A percentile compares a stretch with the other conserved stretches of the same genome.
Conservation (phyloP, 1,284 basidiomycete genomes). For the Leccinum griseonigrum region DNA sequence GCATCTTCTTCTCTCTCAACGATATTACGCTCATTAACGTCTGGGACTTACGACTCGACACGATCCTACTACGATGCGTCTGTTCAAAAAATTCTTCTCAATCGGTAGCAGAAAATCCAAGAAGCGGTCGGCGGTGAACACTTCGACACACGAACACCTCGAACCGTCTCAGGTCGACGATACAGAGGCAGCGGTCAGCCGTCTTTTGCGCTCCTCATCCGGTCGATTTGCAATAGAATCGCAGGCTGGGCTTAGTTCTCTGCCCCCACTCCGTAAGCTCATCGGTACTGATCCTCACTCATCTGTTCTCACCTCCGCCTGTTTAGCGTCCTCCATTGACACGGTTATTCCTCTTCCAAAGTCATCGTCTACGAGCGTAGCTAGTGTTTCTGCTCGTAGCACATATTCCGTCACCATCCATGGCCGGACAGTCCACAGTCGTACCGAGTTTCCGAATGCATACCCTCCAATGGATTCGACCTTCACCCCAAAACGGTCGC, state of each 20-base stretch:
- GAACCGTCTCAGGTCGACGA: conserved; percentile 35
- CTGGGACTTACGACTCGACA: conserved; percentile 26
- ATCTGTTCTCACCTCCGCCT: neutral
- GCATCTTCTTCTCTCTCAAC: conserved; percentile 14
- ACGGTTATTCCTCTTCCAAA: conserved; percentile 47
- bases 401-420: conserved; percentile 71
- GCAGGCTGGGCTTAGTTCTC: conserved; percentile 51
- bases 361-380: conserved; percentile 46
- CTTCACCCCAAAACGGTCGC: conserved; percentile 26
- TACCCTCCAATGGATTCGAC: conserved; percentile 41
- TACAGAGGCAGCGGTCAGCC: conserved; percentile 58
- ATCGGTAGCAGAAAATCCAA: conserved; percentile 63
- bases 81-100: conserved; percentile 70
- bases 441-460: conserved; percentile 63
- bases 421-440: conserved; percentile 55
- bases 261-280: conserved; percentile 68
- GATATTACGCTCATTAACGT: conserved; percentile 32
- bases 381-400: conserved; percentile 51
- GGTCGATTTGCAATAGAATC: conserved; percentile 55
- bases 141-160: conserved; percentile 14
- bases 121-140: conserved; percentile 28
- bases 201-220: conserved; percentile 69
- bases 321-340: conserved; percentile 65
- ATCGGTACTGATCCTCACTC: neutral
- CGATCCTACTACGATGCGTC: conserved; percentile 52